Evolutionary conservation across 1,284 basidiomycete genomes (phyloP).

Genomic region (Apiotrichum siamense): DNA sequence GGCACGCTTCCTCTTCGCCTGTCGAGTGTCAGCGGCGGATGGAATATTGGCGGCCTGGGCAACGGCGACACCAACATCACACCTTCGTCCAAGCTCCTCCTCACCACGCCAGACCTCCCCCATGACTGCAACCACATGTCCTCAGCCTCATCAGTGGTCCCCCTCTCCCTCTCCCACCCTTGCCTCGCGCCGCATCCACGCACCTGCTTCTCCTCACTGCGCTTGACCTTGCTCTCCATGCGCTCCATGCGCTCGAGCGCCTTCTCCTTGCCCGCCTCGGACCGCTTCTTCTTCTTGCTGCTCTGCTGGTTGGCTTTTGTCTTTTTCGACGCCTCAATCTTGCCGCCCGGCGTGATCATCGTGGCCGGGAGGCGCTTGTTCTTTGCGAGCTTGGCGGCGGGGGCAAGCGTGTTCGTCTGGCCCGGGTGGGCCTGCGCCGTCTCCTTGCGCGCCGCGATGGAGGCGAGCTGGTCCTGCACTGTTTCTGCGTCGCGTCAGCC

Average conservation of each 20-base stretch:
- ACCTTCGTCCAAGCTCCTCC: neutral
- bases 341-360: slow-evolving; percentile 38
- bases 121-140: neutral
- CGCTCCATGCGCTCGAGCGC: slow-evolving; percentile 33
- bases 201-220: slow-evolving; percentile 40
- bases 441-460: slow-evolving; percentile 15
- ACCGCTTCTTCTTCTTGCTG: slow-evolving; percentile 22
- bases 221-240: slow-evolving; percentile 17
- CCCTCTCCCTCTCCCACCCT: neutral
- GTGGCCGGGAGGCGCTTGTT: slow-evolving; percentile 42
- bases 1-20: slow-evolving; percentile 40
- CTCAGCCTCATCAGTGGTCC: neutral
- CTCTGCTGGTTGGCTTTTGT: slow-evolving; percentile 2
- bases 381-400: slow-evolving; percentile 37
- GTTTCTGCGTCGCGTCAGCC: neutral
- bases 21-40: neutral
- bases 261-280: slow-evolving; percentile 35
- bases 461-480: slow-evolving; percentile 11
- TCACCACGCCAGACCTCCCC: neutral
- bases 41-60: neutral
- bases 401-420: slow-evolving; percentile 15
- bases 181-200: slow-evolving; percentile 6
- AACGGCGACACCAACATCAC: neutral
- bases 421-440: slow-evolving; percentile 15
- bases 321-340: slow-evolving; percentile 29